Base-by-base conservation (phyloP, 75 land plant species). In the Larix kaempferi region DNA sequence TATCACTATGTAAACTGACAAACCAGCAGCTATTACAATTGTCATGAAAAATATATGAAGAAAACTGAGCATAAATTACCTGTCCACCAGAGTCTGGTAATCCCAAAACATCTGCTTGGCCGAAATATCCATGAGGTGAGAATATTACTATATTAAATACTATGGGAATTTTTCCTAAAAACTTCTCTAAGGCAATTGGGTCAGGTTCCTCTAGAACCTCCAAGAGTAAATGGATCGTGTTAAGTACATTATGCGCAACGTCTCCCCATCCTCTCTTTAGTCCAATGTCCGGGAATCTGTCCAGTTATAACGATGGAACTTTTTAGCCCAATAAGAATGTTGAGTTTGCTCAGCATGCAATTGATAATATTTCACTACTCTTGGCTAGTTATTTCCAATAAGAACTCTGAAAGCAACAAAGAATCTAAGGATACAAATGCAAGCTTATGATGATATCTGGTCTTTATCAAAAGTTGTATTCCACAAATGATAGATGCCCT, bases 51-150 rank as follows among this genome's bases (percentile, higher is more conserved):
- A n/a, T n/a, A n/a, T n/a, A n/a, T n/a, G n/a, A n/a, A n/a, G n/a
- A n/a, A n/a, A n/a, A n/a, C n/a, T 16, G 41, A 69, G 21, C 22
- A 39, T 44, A 19, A 41, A 21, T 41, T 83, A 93, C 98, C 94
- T 96, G 99, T 35, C 99, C 99, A 54, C 99, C 99, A 54, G 99
- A 94, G 56, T 97, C 99, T 23, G 99, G 98, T 84, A 97, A 80
- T 39, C 99, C 99, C 54, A 97, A 87, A 73, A 97, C 99, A 84
- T 88, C 89, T 17, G 91, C 85, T 84, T 97, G 99, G 19, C 99
- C 99, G 59, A 97, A 97, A 79, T 92, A 97, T 12, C 99, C 99
- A 78, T 97, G 99, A 22, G 91, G 89, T 21, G 99, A 92, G 75
- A 94, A 86, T 57, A 97, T 92, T 13, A 91, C 99, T 13, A 97